Evolutionary conservation across 75 land plant species (phyloP).

Genomic region (Gnetum montanum): DNA sequence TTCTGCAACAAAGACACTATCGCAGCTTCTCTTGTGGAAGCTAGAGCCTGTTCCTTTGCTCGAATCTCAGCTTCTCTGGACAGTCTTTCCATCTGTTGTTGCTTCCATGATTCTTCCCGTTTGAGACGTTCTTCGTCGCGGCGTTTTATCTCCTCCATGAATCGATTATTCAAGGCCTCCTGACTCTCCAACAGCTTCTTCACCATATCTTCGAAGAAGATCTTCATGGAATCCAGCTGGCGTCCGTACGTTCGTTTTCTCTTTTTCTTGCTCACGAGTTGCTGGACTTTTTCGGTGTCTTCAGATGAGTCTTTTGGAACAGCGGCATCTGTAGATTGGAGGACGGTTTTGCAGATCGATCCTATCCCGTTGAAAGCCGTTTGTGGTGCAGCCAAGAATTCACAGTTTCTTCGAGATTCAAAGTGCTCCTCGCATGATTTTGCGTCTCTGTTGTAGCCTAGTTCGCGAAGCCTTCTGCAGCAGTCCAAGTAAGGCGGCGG

Average conservation of each 20-base stretch:
- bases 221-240: constrained; percentile 20
- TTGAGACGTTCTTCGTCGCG: constrained; percentile 39
- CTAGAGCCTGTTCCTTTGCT: constrained; percentile 32
- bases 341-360: too few relatives aligned
- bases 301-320: not conserved
- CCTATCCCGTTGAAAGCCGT: not conserved
- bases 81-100: constrained; percentile 30
- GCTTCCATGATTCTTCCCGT: constrained; percentile 49
- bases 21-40: constrained; percentile 38
- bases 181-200: constrained; percentile 52
- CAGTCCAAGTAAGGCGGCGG: too few relatives aligned
- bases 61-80: constrained; percentile 29
- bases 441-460: constrained; percentile 33
- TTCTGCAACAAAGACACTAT: constrained; percentile 50
- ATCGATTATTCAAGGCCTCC: constrained; percentile 39
- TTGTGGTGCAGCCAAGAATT: constrained; percentile 13
- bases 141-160: constrained; percentile 44
- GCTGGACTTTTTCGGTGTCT: not conserved
- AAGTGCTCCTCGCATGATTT: constrained; percentile 56
- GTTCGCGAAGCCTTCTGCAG: constrained; percentile 43
- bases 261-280: constrained; percentile 14
- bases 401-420: constrained; percentile 35
- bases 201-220: constrained; percentile 44
- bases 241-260: constrained; percentile 19
- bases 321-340: constrained; percentile 2